Conservation (phyloP, 805 yeast genomes). For the Candida silvatica region DNA sequence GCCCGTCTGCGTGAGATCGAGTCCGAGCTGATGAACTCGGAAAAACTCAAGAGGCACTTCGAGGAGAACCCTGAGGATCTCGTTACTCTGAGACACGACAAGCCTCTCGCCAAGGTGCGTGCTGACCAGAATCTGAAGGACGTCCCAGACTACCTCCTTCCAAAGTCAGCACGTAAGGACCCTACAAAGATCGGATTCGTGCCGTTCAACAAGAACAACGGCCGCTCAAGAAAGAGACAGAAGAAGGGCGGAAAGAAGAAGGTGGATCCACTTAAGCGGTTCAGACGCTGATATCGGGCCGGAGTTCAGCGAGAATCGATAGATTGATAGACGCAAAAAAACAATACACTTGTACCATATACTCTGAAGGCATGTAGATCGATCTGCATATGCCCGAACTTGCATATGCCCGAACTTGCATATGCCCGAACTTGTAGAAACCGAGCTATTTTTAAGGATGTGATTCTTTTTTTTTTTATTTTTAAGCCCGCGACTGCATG, state of each 20-base stretch:
- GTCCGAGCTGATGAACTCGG: conserved; percentile 79
- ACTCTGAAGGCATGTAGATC: too few relatives aligned
- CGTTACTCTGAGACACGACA: conserved; percentile 83
- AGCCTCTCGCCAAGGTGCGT: conserved; percentile 75
- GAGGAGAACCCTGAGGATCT: conserved; percentile 97
- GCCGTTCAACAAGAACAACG: conserved; percentile 47
- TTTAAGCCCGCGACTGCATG: too few relatives aligned
- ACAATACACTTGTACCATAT: too few relatives aligned
- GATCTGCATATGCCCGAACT: too few relatives aligned
- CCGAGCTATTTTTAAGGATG: too few relatives aligned
- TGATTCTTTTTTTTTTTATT: too few relatives aligned
- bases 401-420: too few relatives aligned
- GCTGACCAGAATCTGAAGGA: conserved; percentile 80
- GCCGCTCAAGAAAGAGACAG: conserved; percentile 29
- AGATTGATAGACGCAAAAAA: neutral
- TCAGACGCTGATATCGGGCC: too few relatives aligned
- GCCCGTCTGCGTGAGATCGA: conserved; percentile 87
- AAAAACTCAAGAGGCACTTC: conserved; percentile 85
- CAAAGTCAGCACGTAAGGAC: conserved; percentile 60
- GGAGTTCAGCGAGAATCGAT: conserved; percentile 12
- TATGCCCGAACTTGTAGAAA: too few relatives aligned
- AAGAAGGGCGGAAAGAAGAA: conserved; percentile 27
- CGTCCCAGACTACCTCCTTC: conserved; percentile 87
- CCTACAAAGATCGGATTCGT: conserved; percentile 57
- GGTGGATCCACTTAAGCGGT: conserved; percentile 44